Percentiles rank a stretch among this genome's conserved stretches.
Evolutionary conservation across 2,329 filamentous ascomycete genomes (phyloP).

Genomic region (Epichloe brachyelytri): DNA sequence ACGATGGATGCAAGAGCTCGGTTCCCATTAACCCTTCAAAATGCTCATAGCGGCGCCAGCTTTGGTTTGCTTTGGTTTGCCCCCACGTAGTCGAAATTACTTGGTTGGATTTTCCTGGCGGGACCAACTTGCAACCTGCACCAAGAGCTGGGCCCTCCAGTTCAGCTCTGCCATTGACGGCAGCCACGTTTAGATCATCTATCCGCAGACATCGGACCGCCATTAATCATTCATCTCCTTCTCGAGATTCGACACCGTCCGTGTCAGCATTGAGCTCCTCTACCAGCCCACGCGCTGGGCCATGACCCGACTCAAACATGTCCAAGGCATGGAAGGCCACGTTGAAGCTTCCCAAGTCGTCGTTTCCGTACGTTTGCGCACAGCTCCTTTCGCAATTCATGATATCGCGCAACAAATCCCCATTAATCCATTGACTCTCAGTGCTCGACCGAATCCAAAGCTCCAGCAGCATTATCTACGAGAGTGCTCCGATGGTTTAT

Average conservation of each 20-base stretch:
- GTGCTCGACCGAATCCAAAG: constrained; percentile 37
- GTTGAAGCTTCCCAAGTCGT: constrained; percentile 60
- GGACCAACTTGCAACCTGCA: no score
- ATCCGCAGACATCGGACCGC: no score
- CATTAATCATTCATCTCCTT: no score
- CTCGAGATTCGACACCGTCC: no score
- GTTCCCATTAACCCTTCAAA: neutral
- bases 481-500: constrained; percentile 75
- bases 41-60: neutral
- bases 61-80: neutral
- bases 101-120: neutral
- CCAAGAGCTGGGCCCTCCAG: no score
- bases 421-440: constrained; percentile 15
- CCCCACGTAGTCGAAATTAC: constrained; percentile 1
- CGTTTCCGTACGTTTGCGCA: constrained; percentile 50
- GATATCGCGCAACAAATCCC: neutral
- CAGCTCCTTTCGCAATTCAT: neutral
- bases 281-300: constrained; percentile 6
- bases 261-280: constrained; percentile 1
- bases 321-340: constrained; percentile 60
- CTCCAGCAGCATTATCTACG: constrained; percentile 48
- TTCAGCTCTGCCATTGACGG: no score
- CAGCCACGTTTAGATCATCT: no score
- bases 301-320: constrained; percentile 22
- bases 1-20: neutral